phyloP scores from a whole-genome alignment of 805 yeast genomes.

The Yarrowia keelungensis region DNA sequence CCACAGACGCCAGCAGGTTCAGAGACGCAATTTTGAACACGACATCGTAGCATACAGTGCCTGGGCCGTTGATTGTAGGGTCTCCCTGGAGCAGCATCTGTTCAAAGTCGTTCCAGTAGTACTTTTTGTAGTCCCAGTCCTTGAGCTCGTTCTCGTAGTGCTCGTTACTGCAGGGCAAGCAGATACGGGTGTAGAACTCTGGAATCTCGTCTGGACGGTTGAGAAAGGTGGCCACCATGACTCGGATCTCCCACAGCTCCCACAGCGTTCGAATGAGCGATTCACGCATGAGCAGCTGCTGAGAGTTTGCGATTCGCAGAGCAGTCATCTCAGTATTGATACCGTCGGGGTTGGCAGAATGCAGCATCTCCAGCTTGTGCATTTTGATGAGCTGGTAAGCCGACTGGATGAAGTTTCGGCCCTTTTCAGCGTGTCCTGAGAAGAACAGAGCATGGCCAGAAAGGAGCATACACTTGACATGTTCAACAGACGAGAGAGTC shows the following conservation, averaged over 20 bases:
- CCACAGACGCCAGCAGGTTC: slow-evolving; percentile 29
- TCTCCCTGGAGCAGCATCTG: slow-evolving; percentile 26
- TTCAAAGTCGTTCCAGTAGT: slow-evolving; percentile 40
- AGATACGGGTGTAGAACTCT: slow-evolving; percentile 31
- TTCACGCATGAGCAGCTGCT: slow-evolving; percentile 38
- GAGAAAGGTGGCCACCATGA: slow-evolving; percentile 30
- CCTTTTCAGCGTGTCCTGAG: slow-evolving; percentile 35
- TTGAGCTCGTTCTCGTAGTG: slow-evolving; percentile 35
- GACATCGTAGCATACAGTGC: slow-evolving; percentile 32
- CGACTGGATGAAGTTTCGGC: slow-evolving; percentile 26
- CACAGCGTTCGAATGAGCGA: slow-evolving; percentile 40
- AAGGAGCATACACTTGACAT: slow-evolving; percentile 36
- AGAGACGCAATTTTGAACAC: slow-evolving; percentile 37
- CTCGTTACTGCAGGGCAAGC: slow-evolving; percentile 36
- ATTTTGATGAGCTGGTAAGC: slow-evolving; percentile 36
- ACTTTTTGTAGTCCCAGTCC: slow-evolving; percentile 39
- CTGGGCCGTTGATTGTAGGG: slow-evolving; percentile 4
- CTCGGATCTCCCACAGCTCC: slow-evolving; percentile 40
- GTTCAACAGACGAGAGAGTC: slow-evolving; percentile 18
- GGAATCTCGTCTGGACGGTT: slow-evolving; percentile 33
- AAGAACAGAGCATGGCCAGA: slow-evolving; percentile 39
- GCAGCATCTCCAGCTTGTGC: slow-evolving; percentile 39
- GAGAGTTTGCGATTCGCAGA: slow-evolving; percentile 35
- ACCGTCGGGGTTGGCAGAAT: slow-evolving; percentile 36
- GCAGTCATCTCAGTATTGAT: slow-evolving; percentile 31